Conservation (phyloP, 1,139 yeast genomes). For the Kurtzmaniella quercitrusa region DNA sequence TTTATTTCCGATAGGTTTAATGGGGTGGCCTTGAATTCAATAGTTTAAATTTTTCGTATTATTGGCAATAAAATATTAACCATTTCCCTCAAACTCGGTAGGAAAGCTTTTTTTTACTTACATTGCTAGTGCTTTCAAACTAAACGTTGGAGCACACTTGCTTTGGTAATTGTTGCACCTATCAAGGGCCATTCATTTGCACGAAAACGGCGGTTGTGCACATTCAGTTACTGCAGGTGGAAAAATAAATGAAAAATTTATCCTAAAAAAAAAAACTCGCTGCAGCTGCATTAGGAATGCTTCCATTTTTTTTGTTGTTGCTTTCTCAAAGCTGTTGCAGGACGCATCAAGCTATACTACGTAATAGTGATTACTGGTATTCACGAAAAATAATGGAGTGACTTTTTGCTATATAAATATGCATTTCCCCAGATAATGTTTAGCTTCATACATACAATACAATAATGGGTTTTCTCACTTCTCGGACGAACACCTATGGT, state of each 20-base stretch:
- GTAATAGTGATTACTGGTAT: background rate
- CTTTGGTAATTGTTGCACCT: background rate
- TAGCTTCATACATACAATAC: background rate
- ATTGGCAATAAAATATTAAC: no score
- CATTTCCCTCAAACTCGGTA: background rate
- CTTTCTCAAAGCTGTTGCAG: background rate
- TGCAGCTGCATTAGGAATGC: background rate
- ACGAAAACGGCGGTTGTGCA: background rate
- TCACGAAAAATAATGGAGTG: background rate
- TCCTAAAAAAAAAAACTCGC: background rate
- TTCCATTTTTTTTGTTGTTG: background rate
- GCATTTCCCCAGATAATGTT: background rate
- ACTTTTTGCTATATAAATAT: background rate
- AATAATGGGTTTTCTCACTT: slow-evolving; percentile 2
- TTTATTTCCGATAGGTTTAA: no score
- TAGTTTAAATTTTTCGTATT: no score
- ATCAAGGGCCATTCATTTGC: background rate
- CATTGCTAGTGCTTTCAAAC: background rate
- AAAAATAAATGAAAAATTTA: background rate
- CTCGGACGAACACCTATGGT: slow-evolving; percentile 43
- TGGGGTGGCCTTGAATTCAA: no score
- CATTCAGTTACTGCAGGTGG: background rate
- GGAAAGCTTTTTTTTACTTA: background rate
- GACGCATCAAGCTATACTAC: background rate
- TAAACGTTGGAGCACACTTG: background rate